Evolutionary conservation across 2,329 filamentous ascomycete species (phyloP).

Genomic region (Xylaria digitata): DNA sequence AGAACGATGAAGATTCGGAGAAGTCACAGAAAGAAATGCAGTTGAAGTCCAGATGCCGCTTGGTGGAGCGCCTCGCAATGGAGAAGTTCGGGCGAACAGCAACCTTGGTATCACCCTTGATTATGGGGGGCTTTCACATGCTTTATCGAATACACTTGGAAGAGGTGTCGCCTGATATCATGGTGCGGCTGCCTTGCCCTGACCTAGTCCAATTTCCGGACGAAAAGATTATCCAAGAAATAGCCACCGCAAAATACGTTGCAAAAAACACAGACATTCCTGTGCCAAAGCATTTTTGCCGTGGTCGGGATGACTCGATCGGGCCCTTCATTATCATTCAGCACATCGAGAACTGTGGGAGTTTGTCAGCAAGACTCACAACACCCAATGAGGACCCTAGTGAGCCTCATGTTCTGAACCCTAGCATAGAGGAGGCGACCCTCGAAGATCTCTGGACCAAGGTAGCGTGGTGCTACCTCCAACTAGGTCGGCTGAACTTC

Average conservation of each 20-base stretch:
- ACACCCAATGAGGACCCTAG: background rate
- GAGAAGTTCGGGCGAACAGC: too few species aligned
- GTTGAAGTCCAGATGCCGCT: too few species aligned
- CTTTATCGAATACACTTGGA: too few species aligned
- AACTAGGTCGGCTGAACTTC: slow-evolving; percentile 52
- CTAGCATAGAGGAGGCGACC: slow-evolving; percentile 48
- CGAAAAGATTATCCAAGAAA: background rate
- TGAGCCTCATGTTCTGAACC: slow-evolving; percentile 48
- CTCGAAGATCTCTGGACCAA: slow-evolving; percentile 53
- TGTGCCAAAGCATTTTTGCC: background rate
- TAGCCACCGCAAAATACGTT: background rate
- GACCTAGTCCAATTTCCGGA: background rate
- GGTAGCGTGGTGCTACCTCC: slow-evolving; percentile 55
- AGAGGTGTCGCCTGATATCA: too few species aligned
- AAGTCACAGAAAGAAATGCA: too few species aligned
- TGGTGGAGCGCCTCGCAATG: too few species aligned
- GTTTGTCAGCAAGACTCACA: background rate
- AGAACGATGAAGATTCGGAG: too few species aligned
- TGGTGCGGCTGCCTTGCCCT: background rate
- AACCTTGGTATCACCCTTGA: too few species aligned
- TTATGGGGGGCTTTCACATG: too few species aligned
- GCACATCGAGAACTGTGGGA: slow-evolving; percentile 44
- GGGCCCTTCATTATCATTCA: slow-evolving; percentile 56
- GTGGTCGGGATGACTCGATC: background rate
- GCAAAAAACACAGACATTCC: background rate